Evolutionary conservation across 768 basidiomycete genomes (phyloP).

Genomic region (Tricholomella constricta): DNA sequence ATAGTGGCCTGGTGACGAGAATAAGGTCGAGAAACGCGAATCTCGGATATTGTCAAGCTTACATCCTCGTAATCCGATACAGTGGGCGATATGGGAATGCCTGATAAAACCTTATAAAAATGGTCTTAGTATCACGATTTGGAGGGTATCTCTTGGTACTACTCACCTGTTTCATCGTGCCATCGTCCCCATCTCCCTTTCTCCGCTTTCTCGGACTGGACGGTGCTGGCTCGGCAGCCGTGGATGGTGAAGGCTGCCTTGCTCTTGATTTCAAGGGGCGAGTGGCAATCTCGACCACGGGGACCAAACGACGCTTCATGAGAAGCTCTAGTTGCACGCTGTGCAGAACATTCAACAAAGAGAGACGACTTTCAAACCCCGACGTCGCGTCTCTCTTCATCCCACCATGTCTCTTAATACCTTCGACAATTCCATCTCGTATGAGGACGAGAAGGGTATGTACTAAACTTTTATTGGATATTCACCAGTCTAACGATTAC

Average conservation of each 20-base stretch:
- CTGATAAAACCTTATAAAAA: not conserved
- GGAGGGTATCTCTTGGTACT: too few relatives aligned
- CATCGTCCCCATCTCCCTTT: too few relatives aligned
- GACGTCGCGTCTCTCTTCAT: constrained; percentile 28
- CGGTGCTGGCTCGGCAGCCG: not conserved
- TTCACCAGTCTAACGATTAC: constrained; percentile 5
- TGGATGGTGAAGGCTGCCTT: not conserved
- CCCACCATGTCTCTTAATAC: constrained; percentile 67
- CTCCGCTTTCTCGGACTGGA: constrained; percentile 13
- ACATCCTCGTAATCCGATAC: constrained; percentile 21
- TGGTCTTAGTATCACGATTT: not conserved
- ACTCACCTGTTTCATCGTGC: too few relatives aligned
- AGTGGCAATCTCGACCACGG: constrained; percentile 20
- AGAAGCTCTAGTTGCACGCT: not conserved
- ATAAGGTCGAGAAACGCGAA: not conserved
- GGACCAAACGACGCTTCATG: constrained; percentile 14
- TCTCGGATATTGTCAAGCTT: not conserved
- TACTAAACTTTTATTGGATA: not conserved
- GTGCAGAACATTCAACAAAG: constrained; percentile 7
- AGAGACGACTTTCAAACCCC: constrained; percentile 36
- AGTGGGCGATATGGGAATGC: constrained; percentile 15
- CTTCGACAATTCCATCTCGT: constrained; percentile 60
- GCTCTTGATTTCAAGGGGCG: constrained; percentile 4
- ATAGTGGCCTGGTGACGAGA: not conserved
- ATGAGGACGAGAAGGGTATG: constrained; percentile 72